phyloP scores from a whole-genome alignment of 139 green algal species.

The Microglena sp. region DNA sequence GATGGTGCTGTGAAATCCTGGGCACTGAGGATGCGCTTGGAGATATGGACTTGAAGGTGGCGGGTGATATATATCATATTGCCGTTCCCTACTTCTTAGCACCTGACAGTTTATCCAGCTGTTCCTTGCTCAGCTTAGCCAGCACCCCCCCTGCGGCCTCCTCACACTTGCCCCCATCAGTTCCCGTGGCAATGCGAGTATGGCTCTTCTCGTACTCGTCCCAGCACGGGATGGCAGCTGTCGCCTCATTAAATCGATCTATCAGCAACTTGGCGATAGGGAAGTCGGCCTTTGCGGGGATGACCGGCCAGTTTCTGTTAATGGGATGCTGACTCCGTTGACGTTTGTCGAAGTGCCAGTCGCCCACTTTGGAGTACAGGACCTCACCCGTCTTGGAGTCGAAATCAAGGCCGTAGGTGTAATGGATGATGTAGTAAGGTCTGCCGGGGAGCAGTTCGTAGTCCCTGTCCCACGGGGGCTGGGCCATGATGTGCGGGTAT shows the following conservation, averaged over 20 bases:
- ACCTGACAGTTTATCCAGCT: no score
- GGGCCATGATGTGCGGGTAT: slow-evolving; percentile 15
- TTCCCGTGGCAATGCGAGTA: not conserved
- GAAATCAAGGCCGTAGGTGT: slow-evolving; percentile 62
- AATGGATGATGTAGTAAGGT: slow-evolving; percentile 82
- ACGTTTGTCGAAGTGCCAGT: slow-evolving; percentile 88
- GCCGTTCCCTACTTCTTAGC: no score
- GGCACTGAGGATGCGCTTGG: no score
- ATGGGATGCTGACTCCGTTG: not conserved
- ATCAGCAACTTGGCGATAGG: slow-evolving; percentile 32
- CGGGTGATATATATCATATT: no score
- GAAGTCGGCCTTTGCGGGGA: slow-evolving; percentile 2
- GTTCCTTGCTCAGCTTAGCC: no score
- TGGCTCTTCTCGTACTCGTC: slow-evolving; percentile 51
- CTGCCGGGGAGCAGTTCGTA: slow-evolving; percentile 12
- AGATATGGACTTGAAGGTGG: no score
- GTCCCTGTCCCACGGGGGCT: slow-evolving; percentile 78
- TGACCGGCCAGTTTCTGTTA: not conserved
- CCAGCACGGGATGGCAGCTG: slow-evolving; percentile 42
- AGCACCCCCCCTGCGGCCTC: no score
- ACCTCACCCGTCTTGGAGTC: slow-evolving; percentile 14
- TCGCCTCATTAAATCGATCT: slow-evolving; percentile 1
- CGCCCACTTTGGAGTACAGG: slow-evolving; percentile 44
- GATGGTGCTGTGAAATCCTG: no score
- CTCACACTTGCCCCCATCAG: not conserved